A percentile compares a stretch with the other conserved stretches of the same genome.
Evolutionary conservation across 805 yeast genomes (phyloP).

Genomic region (Candida namnaoensis): DNA sequence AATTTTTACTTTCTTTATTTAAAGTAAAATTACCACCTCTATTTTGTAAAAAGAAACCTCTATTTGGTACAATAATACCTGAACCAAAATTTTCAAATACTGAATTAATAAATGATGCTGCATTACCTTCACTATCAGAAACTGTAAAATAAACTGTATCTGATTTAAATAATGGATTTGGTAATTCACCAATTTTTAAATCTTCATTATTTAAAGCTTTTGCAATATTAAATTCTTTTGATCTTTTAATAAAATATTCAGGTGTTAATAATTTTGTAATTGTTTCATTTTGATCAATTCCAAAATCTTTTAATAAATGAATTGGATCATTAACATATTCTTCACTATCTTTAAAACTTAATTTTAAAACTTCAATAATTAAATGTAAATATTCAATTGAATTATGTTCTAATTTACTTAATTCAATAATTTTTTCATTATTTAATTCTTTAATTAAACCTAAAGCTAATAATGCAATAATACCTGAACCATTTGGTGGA

Average conservation of each 20-base stretch:
- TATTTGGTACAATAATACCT: slow-evolving; percentile 53
- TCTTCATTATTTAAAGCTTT: slow-evolving; percentile 31
- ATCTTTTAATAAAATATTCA: slow-evolving; percentile 41
- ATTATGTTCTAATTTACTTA: slow-evolving; percentile 44
- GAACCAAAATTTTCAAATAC: slow-evolving; percentile 64
- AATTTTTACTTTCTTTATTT: slow-evolving; percentile 46
- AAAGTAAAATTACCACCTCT: slow-evolving; percentile 72
- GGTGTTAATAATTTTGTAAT: slow-evolving; percentile 35
- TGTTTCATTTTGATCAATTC: slow-evolving; percentile 22
- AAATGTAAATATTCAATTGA: slow-evolving; percentile 64
- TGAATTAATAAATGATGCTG: slow-evolving; percentile 75
- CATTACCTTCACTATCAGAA: slow-evolving; percentile 63
- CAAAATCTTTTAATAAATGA: slow-evolving; percentile 23
- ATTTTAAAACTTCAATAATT: slow-evolving; percentile 61
- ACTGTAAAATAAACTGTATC: slow-evolving; percentile 69
- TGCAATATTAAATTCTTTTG: slow-evolving; percentile 32
- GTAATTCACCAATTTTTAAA: slow-evolving; percentile 40
- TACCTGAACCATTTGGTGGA: slow-evolving; percentile 81
- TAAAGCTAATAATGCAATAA: slow-evolving; percentile 63
- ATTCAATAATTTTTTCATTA: slow-evolving; percentile 31
- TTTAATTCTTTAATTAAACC: slow-evolving; percentile 57
- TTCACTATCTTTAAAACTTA: slow-evolving; percentile 69
- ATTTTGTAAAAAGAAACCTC: slow-evolving; percentile 67
- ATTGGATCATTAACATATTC: slow-evolving; percentile 61
- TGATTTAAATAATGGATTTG: slow-evolving; percentile 46